Percentiles rank a stretch among this genome's conserved stretches.
phyloP scores from a whole-genome alignment of 2,329 filamentous ascomycete species.

The Cladosporium sp. region DNA sequence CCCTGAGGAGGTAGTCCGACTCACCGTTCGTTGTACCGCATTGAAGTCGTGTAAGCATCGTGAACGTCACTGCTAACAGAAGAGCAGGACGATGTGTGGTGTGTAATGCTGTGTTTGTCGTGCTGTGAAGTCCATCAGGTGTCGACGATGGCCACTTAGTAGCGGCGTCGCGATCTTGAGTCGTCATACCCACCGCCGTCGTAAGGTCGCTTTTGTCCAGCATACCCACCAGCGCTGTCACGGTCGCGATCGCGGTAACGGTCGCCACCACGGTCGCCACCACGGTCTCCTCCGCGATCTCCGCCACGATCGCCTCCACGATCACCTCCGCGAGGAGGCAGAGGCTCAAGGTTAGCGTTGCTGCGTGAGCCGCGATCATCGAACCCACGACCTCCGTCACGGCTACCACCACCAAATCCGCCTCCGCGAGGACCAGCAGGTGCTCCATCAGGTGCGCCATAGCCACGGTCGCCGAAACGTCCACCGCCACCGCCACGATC shows the following conservation, averaged over 20 bases:
- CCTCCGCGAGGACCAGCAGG: conserved; percentile 50
- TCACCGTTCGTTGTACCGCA: conserved; percentile 31
- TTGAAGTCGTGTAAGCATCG: background rate
- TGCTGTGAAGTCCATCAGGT: conserved; percentile 12
- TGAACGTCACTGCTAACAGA: background rate
- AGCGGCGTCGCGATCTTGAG: conserved; percentile 60
- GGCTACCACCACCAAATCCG: conserved; percentile 37
- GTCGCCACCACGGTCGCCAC: conserved; percentile 42
- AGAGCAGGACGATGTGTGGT: background rate
- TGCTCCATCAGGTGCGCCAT: conserved; percentile 43
- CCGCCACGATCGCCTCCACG: conserved; percentile 52
- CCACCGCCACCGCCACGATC: conserved; percentile 29
- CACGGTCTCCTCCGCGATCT: conserved; percentile 46
- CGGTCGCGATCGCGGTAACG: conserved; percentile 46
- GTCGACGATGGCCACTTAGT: conserved; percentile 39
- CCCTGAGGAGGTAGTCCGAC: conserved; percentile 41
- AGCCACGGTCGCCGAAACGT: conserved; percentile 45
- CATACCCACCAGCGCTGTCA: conserved; percentile 26
- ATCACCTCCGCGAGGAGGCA: conserved; percentile 66
- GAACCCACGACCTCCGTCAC: conserved; percentile 34
- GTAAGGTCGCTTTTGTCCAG: conserved; percentile 21
- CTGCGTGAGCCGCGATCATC: conserved; percentile 50
- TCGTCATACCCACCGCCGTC: conserved; percentile 81
- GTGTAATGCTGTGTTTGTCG: background rate
- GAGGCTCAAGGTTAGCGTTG: conserved; percentile 81